phyloP scores from a whole-genome alignment of 306 rosid species.

The Fragaria iinumae region DNA sequence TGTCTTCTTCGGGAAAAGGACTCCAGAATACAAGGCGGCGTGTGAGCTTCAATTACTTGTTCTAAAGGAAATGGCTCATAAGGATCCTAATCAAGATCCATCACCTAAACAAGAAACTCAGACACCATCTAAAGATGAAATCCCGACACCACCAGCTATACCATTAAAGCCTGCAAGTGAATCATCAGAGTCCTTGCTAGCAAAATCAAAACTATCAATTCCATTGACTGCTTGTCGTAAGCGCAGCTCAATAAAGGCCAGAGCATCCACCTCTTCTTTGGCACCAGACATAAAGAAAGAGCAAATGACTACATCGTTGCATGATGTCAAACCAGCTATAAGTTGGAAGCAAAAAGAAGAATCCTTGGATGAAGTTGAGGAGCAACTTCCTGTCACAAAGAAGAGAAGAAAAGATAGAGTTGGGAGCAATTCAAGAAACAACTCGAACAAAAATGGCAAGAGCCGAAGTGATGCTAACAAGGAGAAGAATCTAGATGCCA shows the following conservation, averaged over 20 bases:
- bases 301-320: neutral
- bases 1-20: conserved; percentile 16
- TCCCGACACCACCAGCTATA: neutral
- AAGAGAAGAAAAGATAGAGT: conserved; percentile 27
- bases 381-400: conserved; percentile 14
- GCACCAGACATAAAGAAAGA: conserved; percentile 25
- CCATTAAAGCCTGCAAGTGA: conserved; percentile 18
- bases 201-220: conserved; percentile 29
- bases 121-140: conserved; percentile 10
- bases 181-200: conserved; percentile 19
- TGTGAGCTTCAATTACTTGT: conserved; percentile 26
- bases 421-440: conserved; percentile 17
- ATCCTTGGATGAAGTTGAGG: conserved; percentile 24
- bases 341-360: conserved; percentile 24
- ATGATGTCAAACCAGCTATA: conserved; percentile 23
- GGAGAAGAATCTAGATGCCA: conserved; percentile 19
- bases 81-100: conserved; percentile 7
- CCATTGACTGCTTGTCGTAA: conserved; percentile 35
- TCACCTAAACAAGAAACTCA: conserved; percentile 1
- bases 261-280: conserved; percentile 32
- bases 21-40: conserved; percentile 24
- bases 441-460: conserved; percentile 11
- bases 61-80: conserved; percentile 18
- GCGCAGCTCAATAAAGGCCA: conserved; percentile 35
- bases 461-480: conserved; percentile 17